These are phyloP conservation scores for Suillus discolor DNA, from an alignment of 768 basidiomycete species.

Conservation along the genomic window DNA sequence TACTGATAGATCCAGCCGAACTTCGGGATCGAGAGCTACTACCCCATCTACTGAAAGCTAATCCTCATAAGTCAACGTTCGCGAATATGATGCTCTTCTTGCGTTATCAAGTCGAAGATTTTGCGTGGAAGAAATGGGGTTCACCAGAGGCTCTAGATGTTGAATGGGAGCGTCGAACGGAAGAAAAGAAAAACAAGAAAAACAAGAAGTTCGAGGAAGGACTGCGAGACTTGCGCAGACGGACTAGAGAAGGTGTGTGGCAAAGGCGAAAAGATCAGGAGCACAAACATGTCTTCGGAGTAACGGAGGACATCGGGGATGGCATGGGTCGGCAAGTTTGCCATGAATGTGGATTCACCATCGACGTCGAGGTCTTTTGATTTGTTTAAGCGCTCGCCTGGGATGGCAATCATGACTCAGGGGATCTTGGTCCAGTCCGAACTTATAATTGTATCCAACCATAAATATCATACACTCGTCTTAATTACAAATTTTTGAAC, in stretches of 20 bases:
- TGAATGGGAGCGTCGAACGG: slow-evolving; percentile 79
- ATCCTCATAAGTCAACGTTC: slow-evolving; percentile 93
- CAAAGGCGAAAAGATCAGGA: slow-evolving; percentile 85
- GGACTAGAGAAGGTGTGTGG: slow-evolving; percentile 89
- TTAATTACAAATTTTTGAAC: not conserved
- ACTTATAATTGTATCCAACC: not conserved
- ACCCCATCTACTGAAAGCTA: slow-evolving; percentile 92
- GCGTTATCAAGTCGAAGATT: slow-evolving; percentile 91
- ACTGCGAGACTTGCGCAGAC: slow-evolving; percentile 77
- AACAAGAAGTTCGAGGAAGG: slow-evolving; percentile 95
- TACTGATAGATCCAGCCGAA: slow-evolving; percentile 61
- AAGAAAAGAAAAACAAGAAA: slow-evolving; percentile 87
- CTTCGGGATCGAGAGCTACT: slow-evolving; percentile 89
- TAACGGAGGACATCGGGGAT: slow-evolving; percentile 51
- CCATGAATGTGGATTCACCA: slow-evolving; percentile 86
- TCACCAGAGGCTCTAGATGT: slow-evolving; percentile 87
- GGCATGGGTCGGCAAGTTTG: slow-evolving; percentile 75
- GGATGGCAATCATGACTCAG: not conserved
- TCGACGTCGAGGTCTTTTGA: slow-evolving; percentile 85
- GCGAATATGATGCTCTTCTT: slow-evolving; percentile 99
- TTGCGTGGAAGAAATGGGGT: slow-evolving; percentile 99
- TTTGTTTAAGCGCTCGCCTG: not conserved
- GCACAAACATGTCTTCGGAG: slow-evolving; percentile 84
- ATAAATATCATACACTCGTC: not conserved
- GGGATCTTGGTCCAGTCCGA: not conserved